These are phyloP conservation scores for Phytophthora pisi DNA, from an alignment of 352 stramenopile genomes.

Conservation along the genomic window DNA sequence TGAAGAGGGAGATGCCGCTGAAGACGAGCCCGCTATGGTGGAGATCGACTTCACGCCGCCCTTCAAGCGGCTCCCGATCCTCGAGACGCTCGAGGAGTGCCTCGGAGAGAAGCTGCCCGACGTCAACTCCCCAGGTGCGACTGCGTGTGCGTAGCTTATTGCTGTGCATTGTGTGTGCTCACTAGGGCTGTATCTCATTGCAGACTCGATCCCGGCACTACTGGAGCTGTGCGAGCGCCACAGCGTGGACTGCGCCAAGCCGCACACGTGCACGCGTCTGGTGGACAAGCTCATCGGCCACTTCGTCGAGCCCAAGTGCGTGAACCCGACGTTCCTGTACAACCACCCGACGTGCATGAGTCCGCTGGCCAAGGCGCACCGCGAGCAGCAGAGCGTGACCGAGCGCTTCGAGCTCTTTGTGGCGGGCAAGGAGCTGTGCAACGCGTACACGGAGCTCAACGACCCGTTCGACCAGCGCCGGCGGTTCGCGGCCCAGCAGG, in stretches of 20 bases:
- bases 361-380: conserved; percentile 94
- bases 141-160: background rate
- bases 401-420: conserved; percentile 99
- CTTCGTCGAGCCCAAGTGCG: conserved; percentile 94
- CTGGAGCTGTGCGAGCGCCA: conserved; percentile 88
- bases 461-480: conserved; percentile 97
- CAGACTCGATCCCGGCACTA: conserved; percentile 77
- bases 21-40: conserved; percentile 44
- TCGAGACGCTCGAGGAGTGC: conserved; percentile 94
- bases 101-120: conserved; percentile 76
- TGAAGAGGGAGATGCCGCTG: conserved; percentile 2
- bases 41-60: conserved; percentile 99
- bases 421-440: conserved; percentile 95
- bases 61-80: conserved; percentile 97
- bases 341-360: conserved; percentile 98
- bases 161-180: background rate
- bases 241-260: conserved; percentile 90
- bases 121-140: conserved; percentile 64
- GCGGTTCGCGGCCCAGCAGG: conserved; percentile 95
- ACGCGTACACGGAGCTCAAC: conserved; percentile 99
- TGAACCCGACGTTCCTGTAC: conserved; percentile 98
- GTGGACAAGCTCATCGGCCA: conserved; percentile 98
- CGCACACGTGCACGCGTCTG: conserved; percentile 95
- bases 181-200: conserved; percentile 1
- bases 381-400: conserved; percentile 93